phyloP scores from a whole-genome alignment of 1,284 basidiomycete genomes.

The Wallemia mellicola region DNA sequence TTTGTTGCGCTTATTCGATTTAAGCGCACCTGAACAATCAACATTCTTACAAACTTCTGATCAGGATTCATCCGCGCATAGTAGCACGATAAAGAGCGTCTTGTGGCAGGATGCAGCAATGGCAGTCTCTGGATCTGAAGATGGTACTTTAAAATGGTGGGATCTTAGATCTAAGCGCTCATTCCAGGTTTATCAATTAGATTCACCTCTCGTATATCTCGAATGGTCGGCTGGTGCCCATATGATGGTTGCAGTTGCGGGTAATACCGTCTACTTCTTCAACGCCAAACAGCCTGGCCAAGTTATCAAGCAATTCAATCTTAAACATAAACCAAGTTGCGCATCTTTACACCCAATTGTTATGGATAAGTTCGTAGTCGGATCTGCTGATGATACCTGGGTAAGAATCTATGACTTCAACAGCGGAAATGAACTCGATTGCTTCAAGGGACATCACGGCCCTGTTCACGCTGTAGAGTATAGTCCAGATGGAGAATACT shows the following conservation, averaged over 20 bases:
- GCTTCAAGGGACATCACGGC: slow-evolving; percentile 90
- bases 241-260: slow-evolving; percentile 62
- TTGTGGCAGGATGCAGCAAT: background rate
- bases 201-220: slow-evolving; percentile 68
- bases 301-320: slow-evolving; percentile 22
- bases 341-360: slow-evolving; percentile 69
- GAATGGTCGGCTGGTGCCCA: slow-evolving; percentile 60
- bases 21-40: background rate
- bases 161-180: slow-evolving; percentile 50
- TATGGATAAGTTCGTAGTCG: slow-evolving; percentile 72
- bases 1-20: background rate
- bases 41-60: background rate
- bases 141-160: slow-evolving; percentile 46
- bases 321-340: slow-evolving; percentile 59
- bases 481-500: slow-evolving; percentile 93
- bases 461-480: slow-evolving; percentile 82
- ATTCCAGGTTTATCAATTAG: slow-evolving; percentile 39
- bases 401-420: slow-evolving; percentile 65
- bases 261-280: slow-evolving; percentile 62
- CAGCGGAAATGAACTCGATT: slow-evolving; percentile 60
- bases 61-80: background rate
- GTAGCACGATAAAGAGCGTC: background rate
- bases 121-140: background rate
- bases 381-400: slow-evolving; percentile 78
- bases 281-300: slow-evolving; percentile 10